These are phyloP conservation scores for Teratosphaeria pseudoeucalypti DNA, from an alignment of 2,329 filamentous ascomycete genomes.

Conservation along the genomic window DNA sequence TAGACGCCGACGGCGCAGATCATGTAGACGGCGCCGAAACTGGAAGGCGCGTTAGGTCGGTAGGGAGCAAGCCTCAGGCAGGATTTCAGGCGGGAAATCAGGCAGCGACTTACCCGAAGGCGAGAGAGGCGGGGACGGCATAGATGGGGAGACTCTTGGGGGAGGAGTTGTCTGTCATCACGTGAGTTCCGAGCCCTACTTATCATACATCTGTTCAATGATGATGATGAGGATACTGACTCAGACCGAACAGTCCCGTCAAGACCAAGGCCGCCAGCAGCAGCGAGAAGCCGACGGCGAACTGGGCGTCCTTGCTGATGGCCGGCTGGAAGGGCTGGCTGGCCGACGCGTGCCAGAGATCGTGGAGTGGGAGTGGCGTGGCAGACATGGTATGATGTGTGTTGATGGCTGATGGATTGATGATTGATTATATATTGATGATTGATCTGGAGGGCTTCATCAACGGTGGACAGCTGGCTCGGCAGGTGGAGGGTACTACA, in stretches of 20 bases:
- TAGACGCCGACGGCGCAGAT: conserved; percentile 98
- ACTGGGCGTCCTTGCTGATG: conserved; percentile 74
- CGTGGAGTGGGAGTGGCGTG: conserved; percentile 62
- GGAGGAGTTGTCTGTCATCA: conserved; percentile 64
- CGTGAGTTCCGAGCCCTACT: background rate
- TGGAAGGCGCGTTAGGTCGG: conserved; percentile 29
- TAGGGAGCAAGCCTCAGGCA: background rate
- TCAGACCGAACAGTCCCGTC: conserved; percentile 73
- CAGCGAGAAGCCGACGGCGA: conserved; percentile 67
- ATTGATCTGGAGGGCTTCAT: background rate
- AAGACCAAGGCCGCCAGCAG: conserved; percentile 60
- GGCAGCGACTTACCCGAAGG: conserved; percentile 64
- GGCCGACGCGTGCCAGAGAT: conserved; percentile 89
- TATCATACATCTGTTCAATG: too few relatives aligned
- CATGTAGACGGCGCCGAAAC: conserved; percentile 93
- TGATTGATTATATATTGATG: too few relatives aligned
- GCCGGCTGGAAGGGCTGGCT: conserved; percentile 73
- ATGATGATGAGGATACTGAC: conserved; percentile 41
- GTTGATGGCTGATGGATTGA: background rate
- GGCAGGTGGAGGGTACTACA: background rate
- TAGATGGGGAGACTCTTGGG: conserved; percentile 64
- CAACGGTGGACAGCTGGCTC: background rate
- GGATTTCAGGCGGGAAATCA: conserved; percentile 7
- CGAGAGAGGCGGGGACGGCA: conserved; percentile 76
- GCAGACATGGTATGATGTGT: conserved; percentile 53